A percentile compares a stretch with the other conserved stretches of the same genome.
phyloP scores from a whole-genome alignment of 305 asterid species.

The Fraxinus paxiana region DNA sequence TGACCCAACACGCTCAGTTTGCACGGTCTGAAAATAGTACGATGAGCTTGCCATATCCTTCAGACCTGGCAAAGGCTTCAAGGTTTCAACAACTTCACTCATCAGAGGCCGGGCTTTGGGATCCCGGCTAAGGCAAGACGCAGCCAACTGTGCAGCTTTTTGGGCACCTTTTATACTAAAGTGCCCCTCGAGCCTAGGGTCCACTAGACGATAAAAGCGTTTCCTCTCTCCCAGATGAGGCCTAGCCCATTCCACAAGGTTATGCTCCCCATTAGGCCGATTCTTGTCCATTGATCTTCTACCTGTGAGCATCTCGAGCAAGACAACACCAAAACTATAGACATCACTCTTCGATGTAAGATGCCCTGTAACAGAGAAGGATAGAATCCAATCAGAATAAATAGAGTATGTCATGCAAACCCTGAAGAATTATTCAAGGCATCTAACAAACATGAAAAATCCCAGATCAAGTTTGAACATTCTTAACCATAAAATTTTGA shows the following conservation, averaged over 20 bases:
- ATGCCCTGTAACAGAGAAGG: conserved; percentile 54
- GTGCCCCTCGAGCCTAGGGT: conserved; percentile 88
- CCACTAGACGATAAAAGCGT: conserved; percentile 75
- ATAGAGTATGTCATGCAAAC: neutral
- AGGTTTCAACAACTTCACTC: conserved; percentile 88
- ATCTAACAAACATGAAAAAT: neutral
- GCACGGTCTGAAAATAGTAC: conserved; percentile 77
- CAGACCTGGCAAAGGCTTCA: conserved; percentile 83
- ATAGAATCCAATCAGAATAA: neutral
- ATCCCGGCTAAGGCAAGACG: conserved; percentile 82
- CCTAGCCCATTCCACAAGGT: conserved; percentile 95
- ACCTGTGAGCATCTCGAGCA: conserved; percentile 90
- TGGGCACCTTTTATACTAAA: conserved; percentile 90
- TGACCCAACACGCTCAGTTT: conserved; percentile 55
- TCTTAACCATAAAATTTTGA: neutral
- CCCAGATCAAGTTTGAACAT: neutral
- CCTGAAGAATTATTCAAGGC: neutral
- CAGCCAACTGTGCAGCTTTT: conserved; percentile 90
- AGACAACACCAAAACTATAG: conserved; percentile 92
- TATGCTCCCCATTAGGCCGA: conserved; percentile 88
- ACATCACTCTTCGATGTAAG: conserved; percentile 95
- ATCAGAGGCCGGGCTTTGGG: conserved; percentile 73
- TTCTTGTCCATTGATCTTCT: conserved; percentile 96
- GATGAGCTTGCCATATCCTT: conserved; percentile 97
- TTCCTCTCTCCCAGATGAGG: conserved; percentile 78